Conservation (phyloP, 1,284 basidiomycete species). For the Ganoderma lucidum region DNA sequence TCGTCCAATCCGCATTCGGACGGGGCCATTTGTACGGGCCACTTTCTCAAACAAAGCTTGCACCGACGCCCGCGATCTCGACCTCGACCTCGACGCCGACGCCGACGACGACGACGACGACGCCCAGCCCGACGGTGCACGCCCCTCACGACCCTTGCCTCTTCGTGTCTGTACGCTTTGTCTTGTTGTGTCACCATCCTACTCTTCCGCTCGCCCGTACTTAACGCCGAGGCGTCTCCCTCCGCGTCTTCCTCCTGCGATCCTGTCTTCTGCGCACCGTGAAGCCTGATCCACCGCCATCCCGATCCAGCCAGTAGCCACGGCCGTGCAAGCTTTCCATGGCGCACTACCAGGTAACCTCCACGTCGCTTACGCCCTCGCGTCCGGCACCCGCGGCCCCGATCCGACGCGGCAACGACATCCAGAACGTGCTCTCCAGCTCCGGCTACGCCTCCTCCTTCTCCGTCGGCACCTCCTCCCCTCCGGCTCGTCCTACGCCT, state of each 20-base stretch:
- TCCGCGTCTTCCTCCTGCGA: conserved; percentile 2
- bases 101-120: conserved; percentile 19
- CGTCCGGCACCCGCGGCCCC: conserved; percentile 76
- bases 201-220: conserved; percentile 2
- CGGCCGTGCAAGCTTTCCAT: conserved; percentile 36
- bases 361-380: conserved; percentile 60
- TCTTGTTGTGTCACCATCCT: conserved; percentile 9
- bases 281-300: conserved; percentile 12
- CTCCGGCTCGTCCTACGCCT: conserved; percentile 64
- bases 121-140: conserved; percentile 14
- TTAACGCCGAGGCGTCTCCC: background rate
- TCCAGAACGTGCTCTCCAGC: conserved; percentile 50
- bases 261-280: conserved; percentile 7
- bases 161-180: conserved; percentile 5
- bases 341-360: conserved; percentile 58
- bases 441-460: conserved; percentile 69
- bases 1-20: conserved; percentile 12
- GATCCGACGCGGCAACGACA: conserved; percentile 52
- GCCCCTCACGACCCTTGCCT: conserved; percentile 14
- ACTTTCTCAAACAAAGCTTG: conserved; percentile 27
- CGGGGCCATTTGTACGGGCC: conserved; percentile 27
- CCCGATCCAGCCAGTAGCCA: conserved; percentile 10
- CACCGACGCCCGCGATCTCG: conserved; percentile 10
- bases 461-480: conserved; percentile 56
- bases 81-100: conserved; percentile 4